Conservation (phyloP, 768 basidiomycete genomes). For the Hygrophorus pudorinus region DNA sequence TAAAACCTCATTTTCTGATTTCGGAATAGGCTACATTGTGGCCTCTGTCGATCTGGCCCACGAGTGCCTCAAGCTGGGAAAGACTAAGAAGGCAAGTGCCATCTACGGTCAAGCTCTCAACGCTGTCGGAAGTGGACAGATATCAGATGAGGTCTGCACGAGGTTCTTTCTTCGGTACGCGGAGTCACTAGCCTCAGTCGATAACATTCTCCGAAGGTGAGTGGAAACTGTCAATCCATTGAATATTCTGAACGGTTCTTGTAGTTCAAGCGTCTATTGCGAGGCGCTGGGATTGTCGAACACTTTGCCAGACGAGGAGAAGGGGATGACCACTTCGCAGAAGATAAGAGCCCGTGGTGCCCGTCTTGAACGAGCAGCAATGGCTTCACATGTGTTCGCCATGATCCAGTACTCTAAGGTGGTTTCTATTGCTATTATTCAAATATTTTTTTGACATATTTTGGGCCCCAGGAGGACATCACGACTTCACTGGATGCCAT, state of each 20-base stretch:
- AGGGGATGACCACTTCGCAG: conserved; percentile 37
- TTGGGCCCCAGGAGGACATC: conserved; percentile 54
- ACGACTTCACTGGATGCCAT: conserved; percentile 45
- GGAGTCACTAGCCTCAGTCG: conserved; percentile 49
- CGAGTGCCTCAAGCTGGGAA: conserved; percentile 75
- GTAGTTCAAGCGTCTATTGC: conserved; percentile 43
- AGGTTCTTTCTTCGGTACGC: conserved; percentile 57
- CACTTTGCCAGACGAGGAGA: conserved; percentile 32
- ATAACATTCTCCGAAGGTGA: conserved; percentile 54
- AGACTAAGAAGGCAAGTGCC: conserved; percentile 49
- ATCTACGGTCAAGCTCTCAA: conserved; percentile 54
- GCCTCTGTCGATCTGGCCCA: conserved; percentile 65
- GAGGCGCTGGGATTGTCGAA: conserved; percentile 46
- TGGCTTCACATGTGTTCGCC: conserved; percentile 62
- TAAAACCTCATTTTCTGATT: not conserved
- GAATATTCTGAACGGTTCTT: conserved; percentile 1
- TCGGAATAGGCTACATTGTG: conserved; percentile 42
- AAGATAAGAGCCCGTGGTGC: conserved; percentile 51
- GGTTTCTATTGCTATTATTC: conserved; percentile 4
- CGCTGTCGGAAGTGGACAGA: conserved; percentile 29
- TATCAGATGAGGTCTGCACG: conserved; percentile 42
- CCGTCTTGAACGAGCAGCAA: conserved; percentile 57
- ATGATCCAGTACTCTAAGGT: conserved; percentile 63
- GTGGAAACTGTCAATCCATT: not conserved
- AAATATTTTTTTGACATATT: conserved; percentile 5